These are phyloP conservation scores for Wallacemonas collosoma DNA, from an alignment of 208 protist genomes.

Conservation along the genomic window DNA sequence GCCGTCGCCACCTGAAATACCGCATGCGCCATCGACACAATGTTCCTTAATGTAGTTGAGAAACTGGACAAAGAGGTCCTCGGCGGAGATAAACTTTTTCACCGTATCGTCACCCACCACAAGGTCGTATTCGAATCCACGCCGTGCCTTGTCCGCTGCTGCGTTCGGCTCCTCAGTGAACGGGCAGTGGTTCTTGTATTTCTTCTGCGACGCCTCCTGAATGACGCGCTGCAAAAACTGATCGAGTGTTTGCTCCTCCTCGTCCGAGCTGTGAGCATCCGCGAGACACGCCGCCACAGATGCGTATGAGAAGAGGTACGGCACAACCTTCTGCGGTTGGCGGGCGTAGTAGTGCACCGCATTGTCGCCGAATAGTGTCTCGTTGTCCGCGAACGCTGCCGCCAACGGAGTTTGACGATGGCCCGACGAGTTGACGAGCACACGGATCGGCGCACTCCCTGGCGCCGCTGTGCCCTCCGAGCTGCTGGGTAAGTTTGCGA, in stretches of 20 bases:
- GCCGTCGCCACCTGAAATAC: slow-evolving; percentile 32
- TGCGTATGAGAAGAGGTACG: slow-evolving; percentile 76
- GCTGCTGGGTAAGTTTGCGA: slow-evolving; percentile 39
- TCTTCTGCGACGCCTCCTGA: slow-evolving; percentile 40
- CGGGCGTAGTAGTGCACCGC: slow-evolving; percentile 66
- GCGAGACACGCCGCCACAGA: slow-evolving; percentile 51
- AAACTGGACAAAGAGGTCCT: slow-evolving; percentile 79
- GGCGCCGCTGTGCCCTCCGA: not conserved
- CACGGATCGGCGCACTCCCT: slow-evolving; percentile 39
- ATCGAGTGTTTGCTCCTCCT: slow-evolving; percentile 25
- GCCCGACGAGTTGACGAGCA: slow-evolving; percentile 80
- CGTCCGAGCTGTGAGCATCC: slow-evolving; percentile 17
- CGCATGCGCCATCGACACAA: slow-evolving; percentile 75
- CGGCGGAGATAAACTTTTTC: slow-evolving; percentile 54
- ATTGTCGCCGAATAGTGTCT: slow-evolving; percentile 83
- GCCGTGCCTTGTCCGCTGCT: slow-evolving; percentile 21
- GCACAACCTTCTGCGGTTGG: slow-evolving; percentile 74
- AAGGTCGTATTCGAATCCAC: slow-evolving; percentile 57
- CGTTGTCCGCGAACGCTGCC: slow-evolving; percentile 68
- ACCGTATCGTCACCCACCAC: slow-evolving; percentile 32
- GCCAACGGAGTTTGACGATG: slow-evolving; percentile 75
- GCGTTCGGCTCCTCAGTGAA: slow-evolving; percentile 28
- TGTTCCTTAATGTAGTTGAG: slow-evolving; percentile 87
- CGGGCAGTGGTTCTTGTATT: slow-evolving; percentile 64
- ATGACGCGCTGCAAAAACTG: slow-evolving; percentile 36